These are phyloP conservation scores for Aschersonia sp. DNA, from an alignment of 2,329 filamentous ascomycete species.

Conservation along the genomic window DNA sequence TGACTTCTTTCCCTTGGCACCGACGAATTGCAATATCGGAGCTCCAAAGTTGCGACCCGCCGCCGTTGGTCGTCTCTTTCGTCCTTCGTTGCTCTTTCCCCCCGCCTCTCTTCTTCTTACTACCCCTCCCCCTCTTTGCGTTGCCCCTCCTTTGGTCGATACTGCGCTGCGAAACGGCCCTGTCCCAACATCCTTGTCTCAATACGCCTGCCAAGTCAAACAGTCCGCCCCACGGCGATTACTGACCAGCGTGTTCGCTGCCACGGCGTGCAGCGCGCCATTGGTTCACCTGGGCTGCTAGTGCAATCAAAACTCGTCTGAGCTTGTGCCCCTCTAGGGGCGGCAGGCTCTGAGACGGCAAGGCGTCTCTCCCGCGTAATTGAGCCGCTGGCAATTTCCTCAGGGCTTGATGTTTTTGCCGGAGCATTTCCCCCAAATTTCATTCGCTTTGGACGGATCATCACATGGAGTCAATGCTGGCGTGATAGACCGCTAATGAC, in stretches of 20 bases:
- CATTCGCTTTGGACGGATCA: no score
- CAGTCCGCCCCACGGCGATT: background rate
- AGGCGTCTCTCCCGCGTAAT: background rate
- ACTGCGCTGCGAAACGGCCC: background rate
- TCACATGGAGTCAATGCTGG: no score
- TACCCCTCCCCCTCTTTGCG: background rate
- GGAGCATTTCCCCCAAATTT: no score
- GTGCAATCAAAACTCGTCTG: no score
- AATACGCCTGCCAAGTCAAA: background rate
- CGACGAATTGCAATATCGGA: background rate
- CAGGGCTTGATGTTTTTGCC: no score
- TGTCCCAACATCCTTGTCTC: background rate
- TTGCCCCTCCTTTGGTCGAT: background rate
- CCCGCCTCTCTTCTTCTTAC: conserved; percentile 5
- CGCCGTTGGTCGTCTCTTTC: background rate
- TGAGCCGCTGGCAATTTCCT: no score
- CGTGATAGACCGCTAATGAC: no score
- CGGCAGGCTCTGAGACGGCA: background rate
- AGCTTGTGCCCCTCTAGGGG: no score
- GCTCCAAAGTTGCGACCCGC: no score
- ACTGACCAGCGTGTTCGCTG: background rate
- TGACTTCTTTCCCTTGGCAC: background rate
- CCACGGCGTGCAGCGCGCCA: background rate
- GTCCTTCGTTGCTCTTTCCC: conserved; percentile 3
- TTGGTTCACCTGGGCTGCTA: background rate